Evolutionary conservation across 2,329 filamentous ascomycete species (phyloP).

Genomic region (Calonectria montana): DNA sequence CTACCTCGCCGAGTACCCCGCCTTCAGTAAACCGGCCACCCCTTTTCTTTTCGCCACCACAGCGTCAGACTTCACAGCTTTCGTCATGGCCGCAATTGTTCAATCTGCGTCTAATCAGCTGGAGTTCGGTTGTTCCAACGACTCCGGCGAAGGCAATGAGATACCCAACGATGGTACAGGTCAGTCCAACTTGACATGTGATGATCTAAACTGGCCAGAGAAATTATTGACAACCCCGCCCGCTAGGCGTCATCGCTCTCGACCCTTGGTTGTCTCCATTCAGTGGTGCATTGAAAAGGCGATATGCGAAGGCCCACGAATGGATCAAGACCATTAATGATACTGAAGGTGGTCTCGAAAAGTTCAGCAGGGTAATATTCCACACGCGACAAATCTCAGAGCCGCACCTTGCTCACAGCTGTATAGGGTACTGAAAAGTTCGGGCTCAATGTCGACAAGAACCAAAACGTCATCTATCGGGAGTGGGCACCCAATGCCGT

Average conservation of each 20-base stretch:
- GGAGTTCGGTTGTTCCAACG: slow-evolving; percentile 48
- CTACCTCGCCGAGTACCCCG: slow-evolving; percentile 34
- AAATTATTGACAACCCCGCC: slow-evolving; percentile 31
- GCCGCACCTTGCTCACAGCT: slow-evolving; percentile 18
- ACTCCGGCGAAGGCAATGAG: slow-evolving; percentile 52
- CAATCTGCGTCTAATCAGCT: slow-evolving; percentile 59
- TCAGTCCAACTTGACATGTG: slow-evolving; percentile 51
- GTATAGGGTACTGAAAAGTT: slow-evolving; percentile 84
- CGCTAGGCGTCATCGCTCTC: slow-evolving; percentile 81
- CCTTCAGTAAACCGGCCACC: slow-evolving; percentile 28
- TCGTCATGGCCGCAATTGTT: slow-evolving; percentile 47
- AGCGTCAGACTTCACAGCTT: slow-evolving; percentile 21
- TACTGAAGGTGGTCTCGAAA: slow-evolving; percentile 88
- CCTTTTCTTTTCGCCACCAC: slow-evolving; percentile 30
- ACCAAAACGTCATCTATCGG: slow-evolving; percentile 89
- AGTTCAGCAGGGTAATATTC: slow-evolving; percentile 81
- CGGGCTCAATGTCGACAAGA: slow-evolving; percentile 83
- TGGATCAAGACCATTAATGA: slow-evolving; percentile 90
- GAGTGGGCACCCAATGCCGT: slow-evolving; percentile 97
- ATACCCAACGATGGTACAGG: slow-evolving; percentile 79
- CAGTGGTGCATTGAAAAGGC: slow-evolving; percentile 77
- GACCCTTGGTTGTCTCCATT: slow-evolving; percentile 94
- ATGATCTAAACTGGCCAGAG: slow-evolving; percentile 33
- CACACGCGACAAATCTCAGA: not conserved
- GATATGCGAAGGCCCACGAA: slow-evolving; percentile 82